These are phyloP conservation scores for Aspergillus fumigatiaffinis DNA, from an alignment of 2,329 filamentous ascomycete genomes.

Conservation along the genomic window DNA sequence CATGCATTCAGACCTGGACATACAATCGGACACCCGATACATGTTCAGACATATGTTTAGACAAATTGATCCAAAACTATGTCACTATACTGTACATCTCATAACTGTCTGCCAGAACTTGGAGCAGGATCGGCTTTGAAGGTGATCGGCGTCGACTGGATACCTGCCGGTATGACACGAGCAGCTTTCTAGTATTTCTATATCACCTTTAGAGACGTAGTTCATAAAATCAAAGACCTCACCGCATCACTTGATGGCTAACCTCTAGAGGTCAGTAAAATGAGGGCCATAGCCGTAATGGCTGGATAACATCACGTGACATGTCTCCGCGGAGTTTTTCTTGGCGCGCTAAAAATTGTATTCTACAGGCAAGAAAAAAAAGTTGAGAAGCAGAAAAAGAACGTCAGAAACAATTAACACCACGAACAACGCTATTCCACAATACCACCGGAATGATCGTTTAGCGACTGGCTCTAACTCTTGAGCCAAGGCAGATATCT, in stretches of 20 bases:
- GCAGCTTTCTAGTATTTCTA: neutral
- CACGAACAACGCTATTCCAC: constrained; percentile 4
- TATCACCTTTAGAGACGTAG: neutral
- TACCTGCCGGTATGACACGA: neutral
- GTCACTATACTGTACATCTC: neutral
- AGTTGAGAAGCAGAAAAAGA: constrained; percentile 13
- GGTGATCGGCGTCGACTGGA: neutral
- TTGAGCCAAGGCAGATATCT: constrained; percentile 14
- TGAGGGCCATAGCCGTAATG: neutral
- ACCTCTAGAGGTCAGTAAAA: neutral
- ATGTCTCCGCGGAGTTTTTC: constrained; percentile 9
- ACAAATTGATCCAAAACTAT: neutral
- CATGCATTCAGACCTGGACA: neutral
- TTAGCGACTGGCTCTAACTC: constrained; percentile 18
- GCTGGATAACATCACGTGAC: constrained; percentile 17
- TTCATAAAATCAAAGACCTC: neutral
- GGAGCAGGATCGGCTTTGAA: neutral
- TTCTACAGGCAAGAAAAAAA: constrained; percentile 14
- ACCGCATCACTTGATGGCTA: neutral
- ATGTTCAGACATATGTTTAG: neutral
- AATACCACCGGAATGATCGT: constrained; percentile 17
- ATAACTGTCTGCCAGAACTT: neutral
- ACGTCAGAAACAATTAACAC: neutral
- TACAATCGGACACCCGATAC: neutral
- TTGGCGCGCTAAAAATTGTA: constrained; percentile 24